These are phyloP conservation scores for Cyclotella sp. DNA, from an alignment of 108 stramenopile genomes.

Conservation along the genomic window DNA sequence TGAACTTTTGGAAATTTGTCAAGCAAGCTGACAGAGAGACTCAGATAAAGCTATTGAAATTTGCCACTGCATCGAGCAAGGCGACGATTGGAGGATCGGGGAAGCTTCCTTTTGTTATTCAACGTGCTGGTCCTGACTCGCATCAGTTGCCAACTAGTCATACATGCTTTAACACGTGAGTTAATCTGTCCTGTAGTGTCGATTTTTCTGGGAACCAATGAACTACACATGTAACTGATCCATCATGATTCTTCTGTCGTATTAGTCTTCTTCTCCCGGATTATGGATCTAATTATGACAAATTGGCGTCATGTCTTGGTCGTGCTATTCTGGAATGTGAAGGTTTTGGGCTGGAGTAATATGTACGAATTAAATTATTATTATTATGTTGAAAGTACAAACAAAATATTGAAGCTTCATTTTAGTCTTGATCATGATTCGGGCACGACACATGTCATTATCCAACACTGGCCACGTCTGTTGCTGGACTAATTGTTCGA, in stretches of 20 bases:
- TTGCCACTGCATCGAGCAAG: conserved; percentile 84
- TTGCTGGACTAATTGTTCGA: conserved; percentile 32
- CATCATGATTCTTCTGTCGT: background rate
- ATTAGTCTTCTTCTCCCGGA: conserved; percentile 58
- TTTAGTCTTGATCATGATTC: background rate
- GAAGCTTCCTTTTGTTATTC: conserved; percentile 84
- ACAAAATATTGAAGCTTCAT: background rate
- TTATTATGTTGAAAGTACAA: background rate
- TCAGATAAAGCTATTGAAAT: conserved; percentile 86
- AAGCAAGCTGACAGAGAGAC: conserved; percentile 51
- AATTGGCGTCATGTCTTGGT: conserved; percentile 57
- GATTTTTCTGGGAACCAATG: background rate
- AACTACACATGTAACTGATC: background rate
- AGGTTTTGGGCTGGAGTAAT: conserved; percentile 77
- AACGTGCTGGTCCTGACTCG: conserved; percentile 92
- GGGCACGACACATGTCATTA: background rate
- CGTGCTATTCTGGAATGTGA: conserved; percentile 82
- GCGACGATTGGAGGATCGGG: conserved; percentile 95
- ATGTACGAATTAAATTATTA: background rate
- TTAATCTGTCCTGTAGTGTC: conserved; percentile 17
- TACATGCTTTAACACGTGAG: conserved; percentile 94
- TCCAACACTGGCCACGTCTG: conserved; percentile 16
- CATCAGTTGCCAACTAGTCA: conserved; percentile 87
- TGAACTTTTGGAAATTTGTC: conserved; percentile 85
- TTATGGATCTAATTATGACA: conserved; percentile 72